phyloP scores from a whole-genome alignment of 768 basidiomycete genomes.

The Hemileccinum impolitum region DNA sequence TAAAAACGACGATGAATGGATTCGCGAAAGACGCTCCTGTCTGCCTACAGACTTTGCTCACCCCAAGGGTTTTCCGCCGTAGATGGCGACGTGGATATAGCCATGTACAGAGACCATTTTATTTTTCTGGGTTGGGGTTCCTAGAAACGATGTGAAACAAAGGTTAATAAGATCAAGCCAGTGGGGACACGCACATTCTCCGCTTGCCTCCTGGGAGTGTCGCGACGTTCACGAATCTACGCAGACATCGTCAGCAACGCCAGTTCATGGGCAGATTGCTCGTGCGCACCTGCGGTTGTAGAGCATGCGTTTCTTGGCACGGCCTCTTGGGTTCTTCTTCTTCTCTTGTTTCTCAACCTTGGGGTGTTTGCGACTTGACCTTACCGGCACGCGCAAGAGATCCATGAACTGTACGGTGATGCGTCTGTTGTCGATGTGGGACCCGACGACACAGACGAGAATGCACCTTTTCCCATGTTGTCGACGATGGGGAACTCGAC shows the following conservation, averaged over 20 bases:
- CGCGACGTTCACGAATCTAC: conserved; percentile 91
- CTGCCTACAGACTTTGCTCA: conserved; percentile 4
- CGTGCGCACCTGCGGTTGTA: conserved; percentile 85
- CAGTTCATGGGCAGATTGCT: neutral
- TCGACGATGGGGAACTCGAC: too few relatives aligned
- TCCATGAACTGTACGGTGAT: conserved; percentile 75
- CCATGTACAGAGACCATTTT: neutral
- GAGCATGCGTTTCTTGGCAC: conserved; percentile 93
- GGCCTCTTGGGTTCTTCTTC: conserved; percentile 97
- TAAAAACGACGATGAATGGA: conserved; percentile 10
- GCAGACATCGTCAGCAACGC: conserved; percentile 3
- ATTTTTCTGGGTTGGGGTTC: conserved; percentile 22
- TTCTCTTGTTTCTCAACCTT: conserved; percentile 99
- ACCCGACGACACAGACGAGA: neutral
- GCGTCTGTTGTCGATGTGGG: conserved; percentile 1
- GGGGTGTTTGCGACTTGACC: conserved; percentile 97
- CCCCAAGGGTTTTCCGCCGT: conserved; percentile 16
- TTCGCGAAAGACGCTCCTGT: too few relatives aligned
- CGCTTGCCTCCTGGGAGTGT: conserved; percentile 89
- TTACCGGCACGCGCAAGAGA: conserved; percentile 99
- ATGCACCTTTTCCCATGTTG: too few relatives aligned
- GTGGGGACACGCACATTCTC: conserved; percentile 75
- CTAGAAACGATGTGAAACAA: conserved; percentile 54
- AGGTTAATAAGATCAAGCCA: conserved; percentile 61
- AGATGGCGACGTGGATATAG: conserved; percentile 9